Base-by-base conservation (phyloP, 2,329 filamentous ascomycete species). In the Diaporthe australafricana region DNA sequence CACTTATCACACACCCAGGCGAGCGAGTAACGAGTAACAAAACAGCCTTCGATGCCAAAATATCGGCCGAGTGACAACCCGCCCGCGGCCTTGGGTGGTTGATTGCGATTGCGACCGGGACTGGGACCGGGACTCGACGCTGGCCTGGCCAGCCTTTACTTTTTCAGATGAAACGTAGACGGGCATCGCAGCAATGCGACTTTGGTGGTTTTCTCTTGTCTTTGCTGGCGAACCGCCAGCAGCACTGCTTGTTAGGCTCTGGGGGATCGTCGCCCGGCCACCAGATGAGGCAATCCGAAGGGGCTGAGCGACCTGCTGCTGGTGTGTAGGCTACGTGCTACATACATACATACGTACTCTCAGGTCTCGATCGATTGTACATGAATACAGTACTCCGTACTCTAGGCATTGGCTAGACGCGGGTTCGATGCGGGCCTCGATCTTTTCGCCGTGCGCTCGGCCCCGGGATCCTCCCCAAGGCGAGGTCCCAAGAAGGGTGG, bases 251-350 rank as follows among this genome's bases (percentile, higher is more conserved):
- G 42, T 48, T 45, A 63, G 60, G 32, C 42, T 63, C 60, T 50
- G 42, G 60, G 60, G 27, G 60, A 50, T 50, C 60, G 60, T 50
- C 60, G 45, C 27, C n/a, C 30, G 14, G 60, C 45, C 60, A 20
- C 60, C 45, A 50, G 60, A 65, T 65, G 60, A 50, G 60, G 60
- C 60, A 65, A 50, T 35, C 60, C 60, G 60, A 65, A 65, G 60
- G 45, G 60, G 60, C 60, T 65, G 60, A 65, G n/a, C n/a, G n/a
- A n/a, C n/a, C n/a, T n/a, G n/a, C n/a, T n/a, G n/a, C n/a, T n/a
- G n/a, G n/a, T n/a, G n/a, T n/a, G n/a, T n/a, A n/a, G 48, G 60
- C 60, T 12, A 50, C 60, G 7, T 50, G 60, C 60, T 25, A 48
- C 30, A 11, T 22, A 50, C 8, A 27, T 38, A 14, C 57, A 27